Evolutionary conservation across 768 basidiomycete species (phyloP), one percentile per base, ranked within the genome.

Genomic region (Lenzites betulinus): DNA sequence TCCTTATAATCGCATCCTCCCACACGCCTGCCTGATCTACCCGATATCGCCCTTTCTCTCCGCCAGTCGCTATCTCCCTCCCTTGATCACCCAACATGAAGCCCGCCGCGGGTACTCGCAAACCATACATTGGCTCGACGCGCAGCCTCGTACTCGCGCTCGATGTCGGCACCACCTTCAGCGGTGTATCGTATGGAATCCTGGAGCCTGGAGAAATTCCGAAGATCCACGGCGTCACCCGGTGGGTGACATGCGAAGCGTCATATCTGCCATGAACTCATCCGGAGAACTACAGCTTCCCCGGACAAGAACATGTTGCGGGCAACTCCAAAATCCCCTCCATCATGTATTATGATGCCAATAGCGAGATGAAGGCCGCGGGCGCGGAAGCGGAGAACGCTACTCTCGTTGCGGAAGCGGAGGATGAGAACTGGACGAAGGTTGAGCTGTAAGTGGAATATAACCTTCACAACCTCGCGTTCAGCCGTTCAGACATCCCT

Each of bases 301-400:
- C 90, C 9, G 90, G 90, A 18, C 90, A 92, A 73, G 90, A 92
- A 73, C 89, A 92, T 79, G 88, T 90, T 49, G 89, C 87, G 15
- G 90, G 90, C 39, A 92, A 91, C 71, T 86, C 88, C 59, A 92
- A 92, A 76, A 92, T 92, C 67, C 90, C 90, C 39, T 85, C 90
- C 23, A 71, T 88, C 25, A 82, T 92, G 73, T 92, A 85, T 70
- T 92, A 92, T 65, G 87, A 92, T 67, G 77, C 74, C 64, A 70
- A 78, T 47, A 90, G 90, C 7, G 77, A 72, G 61, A 80, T 91
- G 78, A 84, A 82, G 74, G 86, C 82, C 43, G 89, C 88, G 5
- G 89, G 90, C 9, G 90, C 90, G 59, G 90, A 92, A 71, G 88
- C 89, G 54, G 90, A 92, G 36, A 81, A 77, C 49, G 78, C 79